Conservation (phyloP, 345 rosid genomes). For the Kernera saxatilis region DNA sequence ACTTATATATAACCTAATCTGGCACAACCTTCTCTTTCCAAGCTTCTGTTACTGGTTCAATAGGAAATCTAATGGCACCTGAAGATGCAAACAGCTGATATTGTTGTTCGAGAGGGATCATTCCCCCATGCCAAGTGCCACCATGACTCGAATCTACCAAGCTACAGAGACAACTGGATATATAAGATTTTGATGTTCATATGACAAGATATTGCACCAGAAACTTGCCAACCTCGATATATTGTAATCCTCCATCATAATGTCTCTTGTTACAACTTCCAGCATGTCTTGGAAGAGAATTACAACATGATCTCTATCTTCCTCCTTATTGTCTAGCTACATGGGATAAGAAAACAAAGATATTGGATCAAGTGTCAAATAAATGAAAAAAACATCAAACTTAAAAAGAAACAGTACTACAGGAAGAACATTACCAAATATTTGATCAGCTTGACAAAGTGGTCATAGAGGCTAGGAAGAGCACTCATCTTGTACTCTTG, state of each 20-base stretch:
- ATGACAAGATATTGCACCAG: not conserved
- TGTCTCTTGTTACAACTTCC: conserved; percentile 91
- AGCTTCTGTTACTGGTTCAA: conserved; percentile 69
- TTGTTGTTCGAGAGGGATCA: conserved; percentile 50
- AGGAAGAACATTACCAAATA: conserved; percentile 56
- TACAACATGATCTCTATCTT: conserved; percentile 81
- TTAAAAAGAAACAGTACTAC: not conserved
- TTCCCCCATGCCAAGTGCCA: conserved; percentile 67
- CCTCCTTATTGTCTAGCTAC: conserved; percentile 66
- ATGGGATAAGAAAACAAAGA: conserved; percentile 17
- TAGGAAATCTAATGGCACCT: conserved; percentile 90
- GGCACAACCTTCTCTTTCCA: conserved; percentile 84
- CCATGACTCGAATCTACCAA: conserved; percentile 68
- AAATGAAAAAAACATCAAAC: not conserved
- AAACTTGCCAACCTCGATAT: conserved; percentile 49
- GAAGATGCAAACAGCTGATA: conserved; percentile 78
- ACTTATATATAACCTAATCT: conserved; percentile 2
- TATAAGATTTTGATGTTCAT: conserved; percentile 10
- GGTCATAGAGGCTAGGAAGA: conserved; percentile 81
- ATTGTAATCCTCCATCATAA: conserved; percentile 68
- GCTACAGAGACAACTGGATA: conserved; percentile 35
- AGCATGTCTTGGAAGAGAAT: conserved; percentile 97
- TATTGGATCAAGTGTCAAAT: conserved; percentile 11
- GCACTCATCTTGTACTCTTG: conserved; percentile 73
- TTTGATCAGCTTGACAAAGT: conserved; percentile 76